Evolutionary conservation across 371 early-diverging fungal species (phyloP).

Genomic region (Zychaea mexicana): DNA sequence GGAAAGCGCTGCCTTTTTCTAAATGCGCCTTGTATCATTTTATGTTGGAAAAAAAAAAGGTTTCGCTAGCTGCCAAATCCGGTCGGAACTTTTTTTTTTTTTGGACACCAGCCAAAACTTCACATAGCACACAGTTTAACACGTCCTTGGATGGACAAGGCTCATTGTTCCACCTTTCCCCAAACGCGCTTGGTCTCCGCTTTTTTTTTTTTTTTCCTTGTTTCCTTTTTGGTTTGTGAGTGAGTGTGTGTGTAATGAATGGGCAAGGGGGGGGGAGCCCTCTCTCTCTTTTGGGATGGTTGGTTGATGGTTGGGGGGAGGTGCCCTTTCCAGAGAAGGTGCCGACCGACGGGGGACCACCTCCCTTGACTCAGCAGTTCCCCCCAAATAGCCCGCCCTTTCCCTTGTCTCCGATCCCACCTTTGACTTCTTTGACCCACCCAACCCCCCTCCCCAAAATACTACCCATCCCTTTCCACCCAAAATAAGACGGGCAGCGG

Average conservation of each 20-base stretch:
- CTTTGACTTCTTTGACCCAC: too few species aligned
- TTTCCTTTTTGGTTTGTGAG: too few species aligned
- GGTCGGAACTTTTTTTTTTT: slow-evolving; percentile 12
- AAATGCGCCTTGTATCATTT: background rate
- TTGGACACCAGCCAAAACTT: background rate
- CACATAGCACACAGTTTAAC: too few species aligned
- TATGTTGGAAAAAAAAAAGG: slow-evolving; percentile 7
- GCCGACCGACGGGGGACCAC: too few species aligned
- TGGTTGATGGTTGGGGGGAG: too few species aligned
- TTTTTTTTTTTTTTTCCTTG: background rate
- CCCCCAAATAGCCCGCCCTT: background rate
- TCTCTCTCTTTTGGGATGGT: too few species aligned
- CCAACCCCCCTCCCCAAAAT: too few species aligned
- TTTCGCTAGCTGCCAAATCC: slow-evolving; percentile 8
- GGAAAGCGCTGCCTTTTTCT: background rate
- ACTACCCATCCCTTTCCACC: background rate
- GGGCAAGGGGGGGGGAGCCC: too few species aligned
- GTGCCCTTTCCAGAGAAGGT: too few species aligned
- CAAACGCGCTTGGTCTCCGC: background rate
- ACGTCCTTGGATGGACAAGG: background rate
- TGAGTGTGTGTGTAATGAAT: too few species aligned
- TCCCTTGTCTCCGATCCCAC: too few species aligned
- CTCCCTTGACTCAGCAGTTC: background rate
- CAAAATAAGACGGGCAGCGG: too few species aligned
- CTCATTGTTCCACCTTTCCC: slow-evolving; percentile 10